Evolutionary conservation across 2,329 filamentous ascomycete species (phyloP).

Genomic region (Epichloe festucae): DNA sequence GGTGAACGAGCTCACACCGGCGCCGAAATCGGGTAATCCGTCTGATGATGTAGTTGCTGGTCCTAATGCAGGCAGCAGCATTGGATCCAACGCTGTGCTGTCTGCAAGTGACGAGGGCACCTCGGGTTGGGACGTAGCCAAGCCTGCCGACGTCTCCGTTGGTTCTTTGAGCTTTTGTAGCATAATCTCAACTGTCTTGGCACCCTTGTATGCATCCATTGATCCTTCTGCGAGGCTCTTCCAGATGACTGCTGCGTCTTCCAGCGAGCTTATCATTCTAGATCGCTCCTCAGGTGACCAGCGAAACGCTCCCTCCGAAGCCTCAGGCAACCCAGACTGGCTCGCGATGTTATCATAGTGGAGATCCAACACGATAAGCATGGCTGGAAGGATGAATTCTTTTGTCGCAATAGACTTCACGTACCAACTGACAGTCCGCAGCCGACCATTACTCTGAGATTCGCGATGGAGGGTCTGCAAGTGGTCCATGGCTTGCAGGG

Average conservation of each 20-base stretch:
- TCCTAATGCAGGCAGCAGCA: conserved; percentile 11
- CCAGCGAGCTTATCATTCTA: conserved; percentile 65
- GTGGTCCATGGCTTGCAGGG: conserved; percentile 67
- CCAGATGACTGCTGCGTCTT: conserved; percentile 68
- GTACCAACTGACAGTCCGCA: conserved; percentile 65
- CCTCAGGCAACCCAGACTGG: conserved; percentile 25
- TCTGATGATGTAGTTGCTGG: conserved; percentile 13
- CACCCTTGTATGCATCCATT: conserved; percentile 84
- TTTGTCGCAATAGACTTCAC: conserved; percentile 60
- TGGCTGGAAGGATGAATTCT: conserved; percentile 76
- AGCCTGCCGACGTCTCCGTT: conserved; percentile 3
- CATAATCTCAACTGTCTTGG: conserved; percentile 70
- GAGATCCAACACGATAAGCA: conserved; percentile 72
- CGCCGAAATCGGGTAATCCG: conserved; percentile 14
- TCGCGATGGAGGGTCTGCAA: conserved; percentile 66
- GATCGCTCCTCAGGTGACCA: conserved; percentile 49
- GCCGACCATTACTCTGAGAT: conserved; percentile 55
- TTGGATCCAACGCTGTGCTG: conserved; percentile 22
- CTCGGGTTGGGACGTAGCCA: conserved; percentile 9
- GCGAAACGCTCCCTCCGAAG: conserved; percentile 34
- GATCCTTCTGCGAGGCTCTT: conserved; percentile 61
- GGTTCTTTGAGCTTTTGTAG: conserved; percentile 54
- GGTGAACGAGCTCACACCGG: conserved; percentile 17
- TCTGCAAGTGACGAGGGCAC: conserved; percentile 20
- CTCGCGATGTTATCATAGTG: conserved; percentile 49